These are phyloP conservation scores for Nematodospora valgi DNA, from an alignment of 805 yeast genomes.

Conservation along the genomic window DNA sequence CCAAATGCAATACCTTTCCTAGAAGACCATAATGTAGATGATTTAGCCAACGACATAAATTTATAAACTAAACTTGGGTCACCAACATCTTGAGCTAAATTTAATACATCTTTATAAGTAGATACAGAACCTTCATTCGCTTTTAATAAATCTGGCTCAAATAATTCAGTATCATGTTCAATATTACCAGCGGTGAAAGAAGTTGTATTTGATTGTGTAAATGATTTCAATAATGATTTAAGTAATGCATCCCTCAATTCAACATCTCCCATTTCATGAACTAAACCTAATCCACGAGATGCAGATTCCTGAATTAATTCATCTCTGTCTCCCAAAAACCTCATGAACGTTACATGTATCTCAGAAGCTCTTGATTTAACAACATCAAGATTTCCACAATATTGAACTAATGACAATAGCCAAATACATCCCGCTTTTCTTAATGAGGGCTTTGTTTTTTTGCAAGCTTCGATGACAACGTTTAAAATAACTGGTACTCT, in stretches of 20 bases:
- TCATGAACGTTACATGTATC: slow-evolving; percentile 73
- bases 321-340: slow-evolving; percentile 74
- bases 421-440: slow-evolving; percentile 81
- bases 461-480: slow-evolving; percentile 49
- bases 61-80: slow-evolving; percentile 92
- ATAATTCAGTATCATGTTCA: slow-evolving; percentile 75
- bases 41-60: slow-evolving; percentile 88
- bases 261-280: slow-evolving; percentile 72
- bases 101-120: slow-evolving; percentile 86
- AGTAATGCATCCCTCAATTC: slow-evolving; percentile 71
- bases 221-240: slow-evolving; percentile 67
- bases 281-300: slow-evolving; percentile 77
- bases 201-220: slow-evolving; percentile 63
- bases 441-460: slow-evolving; percentile 67
- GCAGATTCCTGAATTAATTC: slow-evolving; percentile 92
- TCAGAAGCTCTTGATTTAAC: slow-evolving; percentile 46
- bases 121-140: slow-evolving; percentile 86
- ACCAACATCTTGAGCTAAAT: slow-evolving; percentile 89
- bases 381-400: slow-evolving; percentile 49
- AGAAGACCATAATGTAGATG: slow-evolving; percentile 87
- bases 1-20: slow-evolving; percentile 95
- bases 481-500: slow-evolving; percentile 39
- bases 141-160: slow-evolving; percentile 75
- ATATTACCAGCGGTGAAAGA: slow-evolving; percentile 61
- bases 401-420: slow-evolving; percentile 77